phyloP scores from a whole-genome alignment of 139 green algal species.

The Limnomonas spitsbergensis region DNA sequence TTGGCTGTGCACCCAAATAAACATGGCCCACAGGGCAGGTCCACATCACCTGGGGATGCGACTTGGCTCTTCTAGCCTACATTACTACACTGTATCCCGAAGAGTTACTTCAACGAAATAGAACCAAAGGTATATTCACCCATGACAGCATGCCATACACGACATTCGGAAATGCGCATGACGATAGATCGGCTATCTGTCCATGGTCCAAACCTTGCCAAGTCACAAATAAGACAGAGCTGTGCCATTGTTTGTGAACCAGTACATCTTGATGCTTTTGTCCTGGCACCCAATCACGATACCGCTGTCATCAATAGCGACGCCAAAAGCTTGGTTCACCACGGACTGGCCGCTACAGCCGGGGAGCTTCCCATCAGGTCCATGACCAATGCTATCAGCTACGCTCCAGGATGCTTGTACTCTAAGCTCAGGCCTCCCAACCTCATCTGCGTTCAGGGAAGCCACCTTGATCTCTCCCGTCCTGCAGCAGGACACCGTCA shows the following conservation, averaged over 20 bases:
- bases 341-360: background rate
- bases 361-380: background rate
- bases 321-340: background rate
- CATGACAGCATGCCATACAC: no score
- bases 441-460: background rate
- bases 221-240: no score
- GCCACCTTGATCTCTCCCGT: background rate
- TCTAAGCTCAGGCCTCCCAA: background rate
- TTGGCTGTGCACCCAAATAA: no score
- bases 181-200: no score
- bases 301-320: background rate
- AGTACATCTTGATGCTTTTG: background rate
- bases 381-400: background rate
- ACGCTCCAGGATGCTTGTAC: background rate
- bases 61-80: no score
- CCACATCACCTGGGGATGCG: no score
- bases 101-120: no score
- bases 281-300: background rate
- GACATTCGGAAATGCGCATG: no score
- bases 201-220: no score
- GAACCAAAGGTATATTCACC: no score
- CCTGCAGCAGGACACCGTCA: background rate
- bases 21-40: no score
- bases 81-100: no score
- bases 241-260: background rate